phyloP scores from a whole-genome alignment of 2,329 filamentous ascomycete genomes.

The Aspergillus quadrilineatus region DNA sequence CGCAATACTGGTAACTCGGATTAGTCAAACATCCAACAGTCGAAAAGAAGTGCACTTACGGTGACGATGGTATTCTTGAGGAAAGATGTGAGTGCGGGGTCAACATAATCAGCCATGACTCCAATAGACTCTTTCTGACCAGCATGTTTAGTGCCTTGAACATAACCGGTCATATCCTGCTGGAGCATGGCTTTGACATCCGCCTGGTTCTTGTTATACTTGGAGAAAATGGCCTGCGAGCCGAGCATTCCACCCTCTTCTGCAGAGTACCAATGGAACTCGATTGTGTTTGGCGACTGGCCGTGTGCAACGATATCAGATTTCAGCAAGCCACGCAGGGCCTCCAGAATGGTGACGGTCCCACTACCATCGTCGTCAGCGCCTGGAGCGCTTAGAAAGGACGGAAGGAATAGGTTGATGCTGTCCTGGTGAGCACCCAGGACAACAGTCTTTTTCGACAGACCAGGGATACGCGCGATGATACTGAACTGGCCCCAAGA shows the following conservation, averaged over 20 bases:
- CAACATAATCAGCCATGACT: conserved; percentile 89
- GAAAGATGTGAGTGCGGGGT: conserved; percentile 77
- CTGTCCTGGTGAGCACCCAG: conserved; percentile 93
- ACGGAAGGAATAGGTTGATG: conserved; percentile 88
- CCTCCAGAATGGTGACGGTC: conserved; percentile 91
- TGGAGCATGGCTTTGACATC: conserved; percentile 96
- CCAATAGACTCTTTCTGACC: conserved; percentile 83
- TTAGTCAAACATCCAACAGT: conserved; percentile 10
- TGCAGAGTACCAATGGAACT: conserved; percentile 95
- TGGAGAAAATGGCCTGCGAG: conserved; percentile 82
- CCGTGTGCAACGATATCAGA: conserved; percentile 68
- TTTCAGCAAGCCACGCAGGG: conserved; percentile 75
- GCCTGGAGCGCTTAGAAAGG: conserved; percentile 78
- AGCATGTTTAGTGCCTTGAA: conserved; percentile 77
- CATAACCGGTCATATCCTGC: conserved; percentile 95
- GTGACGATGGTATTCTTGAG: conserved; percentile 83
- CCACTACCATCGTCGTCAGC: conserved; percentile 95
- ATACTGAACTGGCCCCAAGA: conserved; percentile 87
- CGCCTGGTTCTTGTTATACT: conserved; percentile 70
- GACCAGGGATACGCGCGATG: conserved; percentile 86
- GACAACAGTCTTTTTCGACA: conserved; percentile 78
- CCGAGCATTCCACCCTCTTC: conserved; percentile 86
- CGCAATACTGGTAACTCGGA: conserved; percentile 66
- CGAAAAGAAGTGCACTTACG: conserved; percentile 36
- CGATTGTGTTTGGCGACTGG: conserved; percentile 77